Conservation (phyloP, 202 grass and related monocot species). For the Zizania palustris region DNA sequence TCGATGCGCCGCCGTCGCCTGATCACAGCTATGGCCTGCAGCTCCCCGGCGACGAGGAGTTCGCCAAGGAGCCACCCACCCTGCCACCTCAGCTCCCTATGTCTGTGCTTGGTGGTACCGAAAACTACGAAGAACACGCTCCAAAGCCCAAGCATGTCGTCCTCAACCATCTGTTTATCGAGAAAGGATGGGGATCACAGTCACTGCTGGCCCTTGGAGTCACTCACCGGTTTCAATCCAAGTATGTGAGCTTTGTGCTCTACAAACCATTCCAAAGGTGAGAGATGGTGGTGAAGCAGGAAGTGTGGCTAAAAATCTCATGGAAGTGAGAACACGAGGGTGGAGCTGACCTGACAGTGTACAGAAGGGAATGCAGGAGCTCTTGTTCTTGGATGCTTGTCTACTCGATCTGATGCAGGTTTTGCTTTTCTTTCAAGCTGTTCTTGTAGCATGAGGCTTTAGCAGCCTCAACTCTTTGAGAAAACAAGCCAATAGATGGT, state of each 20-base stretch:
- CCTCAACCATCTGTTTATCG: constrained; percentile 85
- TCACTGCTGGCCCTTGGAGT: constrained; percentile 77
- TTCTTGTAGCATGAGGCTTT: constrained; percentile 19
- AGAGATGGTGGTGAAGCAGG: constrained; percentile 7
- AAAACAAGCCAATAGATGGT: too few relatives aligned
- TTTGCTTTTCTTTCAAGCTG: neutral
- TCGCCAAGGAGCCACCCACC: constrained; percentile 77
- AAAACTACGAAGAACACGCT: constrained; percentile 24
- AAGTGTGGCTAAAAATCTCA: neutral
- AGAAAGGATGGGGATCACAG: constrained; percentile 76
- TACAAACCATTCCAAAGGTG: constrained; percentile 77
- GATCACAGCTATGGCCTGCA: constrained; percentile 62
- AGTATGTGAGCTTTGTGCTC: constrained; percentile 85
- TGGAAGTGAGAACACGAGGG: neutral
- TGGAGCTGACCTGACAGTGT: constrained; percentile 35
- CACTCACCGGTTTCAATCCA: constrained; percentile 81
- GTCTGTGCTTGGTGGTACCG: constrained; percentile 55
- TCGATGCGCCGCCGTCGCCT: constrained; percentile 73
- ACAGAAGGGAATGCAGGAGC: constrained; percentile 29
- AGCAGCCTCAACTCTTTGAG: too few relatives aligned
- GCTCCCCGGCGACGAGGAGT: constrained; percentile 68
- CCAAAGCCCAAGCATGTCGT: constrained; percentile 71
- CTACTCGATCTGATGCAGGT: neutral
- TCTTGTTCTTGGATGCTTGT: constrained; percentile 15
- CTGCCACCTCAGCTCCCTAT: constrained; percentile 70